Conservation (phyloP, 2,329 filamentous ascomycete genomes). For the Ceratocystiopsis brevicomis region DNA sequence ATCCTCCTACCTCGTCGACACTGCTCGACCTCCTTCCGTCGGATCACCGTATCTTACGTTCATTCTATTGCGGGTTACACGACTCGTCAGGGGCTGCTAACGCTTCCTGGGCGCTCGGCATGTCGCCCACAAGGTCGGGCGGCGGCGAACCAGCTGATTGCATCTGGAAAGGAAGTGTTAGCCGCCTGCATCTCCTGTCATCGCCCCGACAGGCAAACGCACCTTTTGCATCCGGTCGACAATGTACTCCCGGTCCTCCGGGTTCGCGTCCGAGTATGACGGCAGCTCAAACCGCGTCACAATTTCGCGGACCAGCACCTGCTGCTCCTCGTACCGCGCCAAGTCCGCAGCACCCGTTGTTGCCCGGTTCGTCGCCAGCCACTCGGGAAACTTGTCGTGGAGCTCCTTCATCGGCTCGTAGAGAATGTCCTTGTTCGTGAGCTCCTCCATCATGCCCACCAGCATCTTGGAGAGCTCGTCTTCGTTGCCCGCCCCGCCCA, state of each 20-base stretch:
- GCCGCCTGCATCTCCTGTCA: neutral
- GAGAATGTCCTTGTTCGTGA: slow-evolving; percentile 94
- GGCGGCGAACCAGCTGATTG: slow-evolving; percentile 87
- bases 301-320: slow-evolving; percentile 64
- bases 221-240: slow-evolving; percentile 98
- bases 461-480: slow-evolving; percentile 91
- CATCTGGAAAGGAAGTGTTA: slow-evolving; percentile 44
- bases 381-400: slow-evolving; percentile 75
- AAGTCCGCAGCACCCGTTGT: slow-evolving; percentile 52
- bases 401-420: slow-evolving; percentile 99
- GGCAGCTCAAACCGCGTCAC: slow-evolving; percentile 71
- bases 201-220: slow-evolving; percentile 12
- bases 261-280: slow-evolving; percentile 64
- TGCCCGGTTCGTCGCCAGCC: slow-evolving; percentile 61
- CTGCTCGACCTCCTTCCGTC: no score
- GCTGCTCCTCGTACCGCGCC: slow-evolving; percentile 65
- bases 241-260: slow-evolving; percentile 72
- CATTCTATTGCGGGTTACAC: slow-evolving; percentile 37
- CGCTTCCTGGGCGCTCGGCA: slow-evolving; percentile 63
- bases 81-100: slow-evolving; percentile 41
- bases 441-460: slow-evolving; percentile 95
- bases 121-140: slow-evolving; percentile 75
- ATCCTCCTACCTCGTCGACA: no score
- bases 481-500: slow-evolving; percentile 41
- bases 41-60: no score